Percentiles rank a stretch among this genome's conserved stretches.
These are phyloP conservation scores for Hibiscus mutabilis DNA, from an alignment of 345 rosid species.

Conservation along the genomic window DNA sequence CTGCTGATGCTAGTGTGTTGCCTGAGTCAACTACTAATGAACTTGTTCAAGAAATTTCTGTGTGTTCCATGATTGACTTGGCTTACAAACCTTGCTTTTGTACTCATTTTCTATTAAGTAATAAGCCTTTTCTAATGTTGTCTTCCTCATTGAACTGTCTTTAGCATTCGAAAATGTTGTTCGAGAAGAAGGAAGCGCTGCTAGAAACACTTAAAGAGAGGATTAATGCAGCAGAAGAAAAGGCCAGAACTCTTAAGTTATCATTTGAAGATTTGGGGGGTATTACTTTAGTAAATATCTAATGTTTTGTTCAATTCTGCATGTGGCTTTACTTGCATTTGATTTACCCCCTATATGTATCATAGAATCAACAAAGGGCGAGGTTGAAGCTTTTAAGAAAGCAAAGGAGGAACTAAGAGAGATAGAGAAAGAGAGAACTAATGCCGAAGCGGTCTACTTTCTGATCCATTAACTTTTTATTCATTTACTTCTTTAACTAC, in stretches of 20 bases:
- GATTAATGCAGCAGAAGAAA: slow-evolving; percentile 50
- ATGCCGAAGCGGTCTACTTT: slow-evolving; percentile 46
- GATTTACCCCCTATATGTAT: neutral
- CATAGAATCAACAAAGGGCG: slow-evolving; percentile 72
- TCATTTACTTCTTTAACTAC: neutral
- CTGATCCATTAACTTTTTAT: slow-evolving; percentile 8
- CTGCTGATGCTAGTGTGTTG: slow-evolving; percentile 35
- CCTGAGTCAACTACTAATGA: slow-evolving; percentile 61
- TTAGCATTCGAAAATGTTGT: slow-evolving; percentile 49
- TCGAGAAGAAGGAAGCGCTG: slow-evolving; percentile 39
- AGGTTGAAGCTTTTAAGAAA: slow-evolving; percentile 59
- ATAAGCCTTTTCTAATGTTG: neutral
- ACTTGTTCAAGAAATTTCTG: slow-evolving; percentile 72
- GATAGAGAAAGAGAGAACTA: slow-evolving; percentile 53
- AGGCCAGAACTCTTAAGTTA: slow-evolving; percentile 46
- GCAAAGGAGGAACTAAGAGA: slow-evolving; percentile 70
- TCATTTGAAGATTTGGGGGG: slow-evolving; percentile 64
- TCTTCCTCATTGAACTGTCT: slow-evolving; percentile 9
- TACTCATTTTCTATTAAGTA: neutral
- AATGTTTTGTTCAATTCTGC: neutral
- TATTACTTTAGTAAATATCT: slow-evolving; percentile 20
- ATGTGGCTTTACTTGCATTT: slow-evolving; percentile 7
- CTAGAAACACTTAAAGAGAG: slow-evolving; percentile 40
- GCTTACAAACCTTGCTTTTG: neutral
- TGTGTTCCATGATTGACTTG: slow-evolving; percentile 31